phyloP scores from a whole-genome alignment of 805 yeast genomes.

The Schizosaccharomyces japonicus region DNA sequence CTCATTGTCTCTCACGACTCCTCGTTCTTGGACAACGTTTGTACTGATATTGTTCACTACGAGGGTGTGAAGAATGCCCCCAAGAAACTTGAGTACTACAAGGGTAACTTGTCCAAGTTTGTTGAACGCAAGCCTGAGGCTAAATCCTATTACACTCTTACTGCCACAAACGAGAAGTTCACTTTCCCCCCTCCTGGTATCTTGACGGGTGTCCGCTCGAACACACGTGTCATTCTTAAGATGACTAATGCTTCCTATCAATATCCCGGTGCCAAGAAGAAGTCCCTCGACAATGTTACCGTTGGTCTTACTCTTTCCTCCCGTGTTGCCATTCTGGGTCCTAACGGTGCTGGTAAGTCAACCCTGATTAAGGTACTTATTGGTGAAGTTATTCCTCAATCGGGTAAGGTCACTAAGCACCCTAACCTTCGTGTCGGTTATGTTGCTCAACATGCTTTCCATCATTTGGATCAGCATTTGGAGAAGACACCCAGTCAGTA shows the following conservation, averaged over 20 bases:
- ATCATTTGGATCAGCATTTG: constrained; percentile 89
- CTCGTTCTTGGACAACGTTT: constrained; percentile 80
- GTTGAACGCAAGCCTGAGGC: constrained; percentile 90
- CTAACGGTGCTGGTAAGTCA: constrained; percentile 97
- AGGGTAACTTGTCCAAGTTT: constrained; percentile 82
- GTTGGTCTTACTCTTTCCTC: constrained; percentile 88
- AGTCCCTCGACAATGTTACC: constrained; percentile 55
- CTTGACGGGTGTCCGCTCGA: constrained; percentile 87
- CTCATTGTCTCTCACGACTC: constrained; percentile 95
- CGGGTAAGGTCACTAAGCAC: constrained; percentile 87
- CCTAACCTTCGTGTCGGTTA: constrained; percentile 95
- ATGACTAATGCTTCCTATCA: constrained; percentile 64
- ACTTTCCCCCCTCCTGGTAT: constrained; percentile 97
- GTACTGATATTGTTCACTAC: constrained; percentile 90
- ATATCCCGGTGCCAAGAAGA: constrained; percentile 74
- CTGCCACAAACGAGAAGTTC: constrained; percentile 85
- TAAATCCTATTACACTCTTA: constrained; percentile 77
- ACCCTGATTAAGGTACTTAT: constrained; percentile 82
- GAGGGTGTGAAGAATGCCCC: constrained; percentile 26
- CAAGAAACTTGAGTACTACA: constrained; percentile 81
- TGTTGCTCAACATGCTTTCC: constrained; percentile 95
- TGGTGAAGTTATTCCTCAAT: constrained; percentile 67
- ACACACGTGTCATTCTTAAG: constrained; percentile 78
- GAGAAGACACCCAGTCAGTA: constrained; percentile 96
- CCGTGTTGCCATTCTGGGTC: constrained; percentile 88